These are phyloP conservation scores for Bothia castanella DNA, from an alignment of 1,284 basidiomycete genomes.

Conservation along the genomic window DNA sequence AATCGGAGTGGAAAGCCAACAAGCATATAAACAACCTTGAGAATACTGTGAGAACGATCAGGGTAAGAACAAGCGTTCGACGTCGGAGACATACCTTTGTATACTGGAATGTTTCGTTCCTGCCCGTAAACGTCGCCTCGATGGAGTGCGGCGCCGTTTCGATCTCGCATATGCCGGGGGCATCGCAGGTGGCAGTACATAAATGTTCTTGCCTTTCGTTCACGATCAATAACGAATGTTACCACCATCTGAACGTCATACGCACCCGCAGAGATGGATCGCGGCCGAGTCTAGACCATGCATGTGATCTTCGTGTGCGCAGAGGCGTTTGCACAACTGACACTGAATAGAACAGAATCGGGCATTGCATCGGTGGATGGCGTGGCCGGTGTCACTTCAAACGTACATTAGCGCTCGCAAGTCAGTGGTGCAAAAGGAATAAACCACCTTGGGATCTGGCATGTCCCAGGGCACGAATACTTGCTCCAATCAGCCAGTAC, in stretches of 20 bases:
- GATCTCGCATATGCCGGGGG: slow-evolving; percentile 52
- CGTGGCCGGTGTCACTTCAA: slow-evolving; percentile 42
- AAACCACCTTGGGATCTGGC: slow-evolving; percentile 42
- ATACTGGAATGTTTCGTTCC: slow-evolving; percentile 46
- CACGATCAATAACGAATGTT: not conserved
- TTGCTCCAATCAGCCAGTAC: slow-evolving; percentile 29
- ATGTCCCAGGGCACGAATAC: slow-evolving; percentile 44
- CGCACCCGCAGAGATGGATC: slow-evolving; percentile 59
- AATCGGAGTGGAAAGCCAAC: not conserved
- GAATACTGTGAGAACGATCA: slow-evolving; percentile 18
- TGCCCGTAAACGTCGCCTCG: slow-evolving; percentile 51
- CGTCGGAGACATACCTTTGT: slow-evolving; percentile 38
- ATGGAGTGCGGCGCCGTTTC: slow-evolving; percentile 55
- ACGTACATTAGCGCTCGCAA: not conserved
- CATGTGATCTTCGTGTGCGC: slow-evolving; percentile 47
- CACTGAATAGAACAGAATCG: slow-evolving; percentile 53
- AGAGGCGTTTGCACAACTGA: slow-evolving; percentile 52
- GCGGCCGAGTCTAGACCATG: slow-evolving; percentile 43
- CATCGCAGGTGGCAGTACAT: slow-evolving; percentile 42
- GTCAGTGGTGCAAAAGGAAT: too few relatives aligned
- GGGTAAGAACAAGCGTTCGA: not conserved
- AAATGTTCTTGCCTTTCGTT: slow-evolving; percentile 46
- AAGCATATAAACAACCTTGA: slow-evolving; percentile 21
- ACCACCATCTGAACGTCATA: slow-evolving; percentile 1
- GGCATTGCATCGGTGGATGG: slow-evolving; percentile 48